phyloP scores from a whole-genome alignment of 2,329 filamentous ascomycete species.

The Sporothrix mexicana region DNA sequence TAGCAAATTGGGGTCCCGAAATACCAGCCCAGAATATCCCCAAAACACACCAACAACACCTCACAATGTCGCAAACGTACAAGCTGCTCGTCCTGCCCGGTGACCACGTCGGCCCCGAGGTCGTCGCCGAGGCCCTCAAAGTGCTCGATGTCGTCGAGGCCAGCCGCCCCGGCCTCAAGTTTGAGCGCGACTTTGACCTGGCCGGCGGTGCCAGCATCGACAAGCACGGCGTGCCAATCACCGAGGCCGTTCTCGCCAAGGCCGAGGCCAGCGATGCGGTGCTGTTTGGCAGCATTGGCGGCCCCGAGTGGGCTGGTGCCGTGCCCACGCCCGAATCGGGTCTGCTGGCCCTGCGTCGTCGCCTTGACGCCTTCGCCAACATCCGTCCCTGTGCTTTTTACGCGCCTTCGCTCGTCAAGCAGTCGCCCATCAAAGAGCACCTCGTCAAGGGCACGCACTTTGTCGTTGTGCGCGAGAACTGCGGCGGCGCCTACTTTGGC shows the following conservation, averaged over 20 bases:
- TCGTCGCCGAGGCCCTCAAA: conserved; percentile 54
- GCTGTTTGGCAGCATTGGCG: conserved; percentile 56
- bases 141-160: conserved; percentile 52
- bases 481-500: conserved; percentile 58
- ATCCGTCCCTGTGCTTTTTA: conserved; percentile 56
- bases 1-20: background rate
- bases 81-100: conserved; percentile 54
- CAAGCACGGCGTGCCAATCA: conserved; percentile 52
- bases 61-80: conserved; percentile 31
- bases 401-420: conserved; percentile 48
- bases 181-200: conserved; percentile 41
- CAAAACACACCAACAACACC: background rate
- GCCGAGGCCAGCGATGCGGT: conserved; percentile 52
- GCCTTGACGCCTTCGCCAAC: conserved; percentile 57
- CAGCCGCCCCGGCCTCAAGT: conserved; percentile 43
- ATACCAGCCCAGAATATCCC: background rate
- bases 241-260: conserved; percentile 50
- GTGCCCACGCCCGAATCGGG: conserved; percentile 54
- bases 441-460: conserved; percentile 55
- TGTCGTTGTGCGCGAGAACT: conserved; percentile 57
- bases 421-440: conserved; percentile 51
- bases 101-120: conserved; percentile 55
- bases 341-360: conserved; percentile 49
- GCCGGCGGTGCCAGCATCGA: conserved; percentile 51
- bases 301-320: conserved; percentile 52